Base-by-base conservation (phyloP, 495 filamentous ascomycete species). In the Penicillium pancosmium region DNA sequence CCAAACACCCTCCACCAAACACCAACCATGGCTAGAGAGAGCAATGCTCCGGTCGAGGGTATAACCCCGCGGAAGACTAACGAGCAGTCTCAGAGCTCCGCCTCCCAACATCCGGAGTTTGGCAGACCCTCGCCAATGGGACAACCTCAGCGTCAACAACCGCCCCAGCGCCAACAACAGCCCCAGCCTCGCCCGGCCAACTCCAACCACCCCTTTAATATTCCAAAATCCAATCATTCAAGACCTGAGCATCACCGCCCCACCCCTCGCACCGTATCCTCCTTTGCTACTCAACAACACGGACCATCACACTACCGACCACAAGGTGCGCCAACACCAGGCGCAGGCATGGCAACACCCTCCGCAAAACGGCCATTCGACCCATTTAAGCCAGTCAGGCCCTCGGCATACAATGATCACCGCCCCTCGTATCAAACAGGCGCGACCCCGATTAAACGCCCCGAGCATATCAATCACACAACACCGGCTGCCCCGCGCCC, bases 111-210 rank as follows among this genome's bases (percentile, higher is more conserved):
- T 40, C 80, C 83, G 38, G 81, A 88, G 64, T 88, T 88, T 61
- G 85, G 85, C 27, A 82, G 83, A 60, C 72, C 84, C 3, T 86
- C 77, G n/a, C 74, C 77, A 33, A 65, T 80, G 60, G 69, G 85
- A 57, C 79, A 76, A 12, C 56, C 78, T 18, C 73, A 78, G 13
- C 63, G 72, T 13, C 74, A 68, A 35, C 63, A 72, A 21, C 70
- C 73, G 47, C 68, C 79, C 5, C 71, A 64, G 50, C 63, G 72
- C 15, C 74, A 68, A 35, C 63, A 72, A 25, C 70, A 73, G 46
- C 68, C 79, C 5, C 71, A 64, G 51, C 68, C 78, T 35, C 69
- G 75, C 13, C 80, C 36, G 11, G 43, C 35, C 15, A 18, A 36
- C 33, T 71, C 80, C 3, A 75, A 69, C 51, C 69, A 80, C 44